Percentiles rank a stretch among this genome's conserved stretches.
phyloP scores from a whole-genome alignment of 129 eudicot species.

The Chrysanthemum lavandulifolium region DNA sequence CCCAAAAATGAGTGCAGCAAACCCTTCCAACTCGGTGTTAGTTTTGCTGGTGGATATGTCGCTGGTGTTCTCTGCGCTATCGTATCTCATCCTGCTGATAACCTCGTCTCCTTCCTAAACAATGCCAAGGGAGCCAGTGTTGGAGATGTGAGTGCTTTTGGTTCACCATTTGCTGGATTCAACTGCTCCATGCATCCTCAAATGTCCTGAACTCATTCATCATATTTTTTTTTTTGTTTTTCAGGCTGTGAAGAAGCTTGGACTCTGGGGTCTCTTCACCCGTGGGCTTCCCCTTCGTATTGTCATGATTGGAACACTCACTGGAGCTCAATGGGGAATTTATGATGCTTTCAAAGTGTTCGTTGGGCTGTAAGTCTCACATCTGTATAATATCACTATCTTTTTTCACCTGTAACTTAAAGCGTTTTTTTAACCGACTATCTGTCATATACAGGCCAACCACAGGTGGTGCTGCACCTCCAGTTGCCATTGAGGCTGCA shows the following conservation, averaged over 20 bases:
- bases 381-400: neutral
- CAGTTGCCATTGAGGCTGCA: constrained; percentile 50
- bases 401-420: neutral
- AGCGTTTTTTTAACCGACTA: constrained; percentile 10
- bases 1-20: constrained; percentile 91
- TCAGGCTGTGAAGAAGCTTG: constrained; percentile 53
- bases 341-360: constrained; percentile 57
- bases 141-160: constrained; percentile 59
- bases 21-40: constrained; percentile 76
- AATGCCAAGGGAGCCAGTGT: constrained; percentile 43
- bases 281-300: constrained; percentile 55
- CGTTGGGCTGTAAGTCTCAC: constrained; percentile 49
- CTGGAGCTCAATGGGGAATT: constrained; percentile 55
- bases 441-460: constrained; percentile 60
- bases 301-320: constrained; percentile 57
- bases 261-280: constrained; percentile 48
- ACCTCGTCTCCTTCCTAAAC: constrained; percentile 40
- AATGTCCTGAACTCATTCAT: neutral
- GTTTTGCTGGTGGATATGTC: constrained; percentile 93
- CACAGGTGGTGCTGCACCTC: constrained; percentile 86
- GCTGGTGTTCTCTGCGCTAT: constrained; percentile 66
- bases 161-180: neutral
- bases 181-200: neutral
- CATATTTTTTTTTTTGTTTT: neutral
- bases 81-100: constrained; percentile 41